Base-by-base conservation (phyloP, 345 rosid species). In the Citrus medica region DNA sequence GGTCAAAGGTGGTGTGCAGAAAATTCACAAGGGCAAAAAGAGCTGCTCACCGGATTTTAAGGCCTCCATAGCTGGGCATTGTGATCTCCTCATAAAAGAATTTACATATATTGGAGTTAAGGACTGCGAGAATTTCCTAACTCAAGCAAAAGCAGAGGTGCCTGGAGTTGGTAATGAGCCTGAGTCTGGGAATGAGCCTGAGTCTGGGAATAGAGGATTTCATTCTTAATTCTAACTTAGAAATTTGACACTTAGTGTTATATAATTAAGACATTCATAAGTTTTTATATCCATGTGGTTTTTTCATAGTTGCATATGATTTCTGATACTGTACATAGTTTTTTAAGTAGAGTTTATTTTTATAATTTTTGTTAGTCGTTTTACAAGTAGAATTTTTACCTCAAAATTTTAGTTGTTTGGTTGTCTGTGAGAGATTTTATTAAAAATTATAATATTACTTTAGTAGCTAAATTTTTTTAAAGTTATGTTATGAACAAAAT, bases 1-100 rank as follows among this genome's bases (percentile, higher is more conserved):
- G 74, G 88, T 86, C 59, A 88, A 82, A 78, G 94, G 90, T 67
- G 88, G 86, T n/a, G 89, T 80, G 80, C 87, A 83, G 80, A 89
- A 84, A 56, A 88, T 85, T 53, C 86, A 85, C 13, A 87, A 82
- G 76, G 89, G 84, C 33, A 85, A 78, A 67, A 78, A 78, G 79
- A 81, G 83, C 80, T 65, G 90, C 87, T 86, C 92, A 2, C 3
- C 7, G 61, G 25, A 35, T 62, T 89, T 93, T 72, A 91, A 80
- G 88, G 53, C 67, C 25, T 68, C 79, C 28, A 81, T 96, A 64
- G 84, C 85, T 1, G 74, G 14, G 40, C 79, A 84, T 58, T 71
- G 88, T 12, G 82, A 82, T 38, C 13, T 88, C 37, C 87, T 96
- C 10, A 69, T 80, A 67, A 85, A 63, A 69, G 92, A 88, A 83